Evolutionary conservation across 257 asterid genomes (phyloP).

Genomic region (Eustoma russellianum): DNA sequence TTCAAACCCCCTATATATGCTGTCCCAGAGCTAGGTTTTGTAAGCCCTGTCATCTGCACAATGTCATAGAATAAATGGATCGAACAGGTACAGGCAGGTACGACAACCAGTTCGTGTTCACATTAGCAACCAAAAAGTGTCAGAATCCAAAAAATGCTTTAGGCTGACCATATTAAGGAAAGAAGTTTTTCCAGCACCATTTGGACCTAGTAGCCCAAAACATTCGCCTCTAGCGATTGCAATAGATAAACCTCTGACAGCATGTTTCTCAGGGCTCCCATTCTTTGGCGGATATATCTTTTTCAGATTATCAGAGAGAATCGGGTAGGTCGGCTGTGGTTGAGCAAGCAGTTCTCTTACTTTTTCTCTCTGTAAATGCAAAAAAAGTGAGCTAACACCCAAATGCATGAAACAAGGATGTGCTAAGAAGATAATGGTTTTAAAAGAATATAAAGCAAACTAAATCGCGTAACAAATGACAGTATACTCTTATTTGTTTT

Average conservation of each 20-base stretch:
- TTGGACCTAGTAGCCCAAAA: slow-evolving; percentile 44
- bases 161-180: slow-evolving; percentile 79
- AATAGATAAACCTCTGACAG: slow-evolving; percentile 29
- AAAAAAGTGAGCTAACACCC: neutral
- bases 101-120: neutral
- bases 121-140: slow-evolving; percentile 4
- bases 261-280: slow-evolving; percentile 35
- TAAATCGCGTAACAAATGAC: too few species aligned
- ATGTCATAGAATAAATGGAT: neutral
- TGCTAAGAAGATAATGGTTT: neutral
- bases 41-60: slow-evolving; percentile 83
- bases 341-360: slow-evolving; percentile 23
- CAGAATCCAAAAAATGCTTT: neutral
- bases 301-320: slow-evolving; percentile 23
- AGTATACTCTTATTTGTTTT: too few species aligned
- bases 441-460: too few species aligned
- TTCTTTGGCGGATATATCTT: slow-evolving; percentile 33
- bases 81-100: neutral
- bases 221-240: slow-evolving; percentile 36
- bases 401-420: neutral
- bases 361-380: slow-evolving; percentile 17
- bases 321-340: slow-evolving; percentile 17
- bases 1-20: slow-evolving; percentile 72
- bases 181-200: slow-evolving; percentile 76
- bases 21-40: slow-evolving; percentile 69